Conservation (phyloP, 1,139 yeast genomes). For the Candida sanyaensis region DNA sequence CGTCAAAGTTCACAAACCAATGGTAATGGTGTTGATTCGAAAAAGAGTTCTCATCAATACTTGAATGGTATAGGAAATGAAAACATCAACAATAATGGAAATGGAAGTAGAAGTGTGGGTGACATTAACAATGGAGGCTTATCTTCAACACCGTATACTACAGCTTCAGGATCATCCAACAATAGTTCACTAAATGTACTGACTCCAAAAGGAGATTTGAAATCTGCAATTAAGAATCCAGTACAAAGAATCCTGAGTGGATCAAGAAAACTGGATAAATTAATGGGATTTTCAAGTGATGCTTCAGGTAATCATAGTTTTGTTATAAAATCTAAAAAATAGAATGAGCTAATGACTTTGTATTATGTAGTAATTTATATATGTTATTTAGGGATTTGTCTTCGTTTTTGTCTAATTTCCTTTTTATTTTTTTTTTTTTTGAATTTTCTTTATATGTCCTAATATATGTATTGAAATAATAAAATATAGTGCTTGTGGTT, state of each 20-base stretch:
- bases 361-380: not conserved
- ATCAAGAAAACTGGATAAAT: slow-evolving; percentile 25
- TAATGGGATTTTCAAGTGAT: slow-evolving; percentile 47
- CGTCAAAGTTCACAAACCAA: slow-evolving; percentile 7
- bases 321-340: slow-evolving; percentile 39
- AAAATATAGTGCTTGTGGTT: too few relatives aligned
- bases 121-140: not conserved
- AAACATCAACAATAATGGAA: not conserved
- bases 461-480: too few relatives aligned
- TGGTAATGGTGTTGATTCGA: not conserved
- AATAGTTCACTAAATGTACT: not conserved
- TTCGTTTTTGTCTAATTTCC: not conserved
- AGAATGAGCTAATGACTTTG: slow-evolving; percentile 17
- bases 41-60: slow-evolving; percentile 4
- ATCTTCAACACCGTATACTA: slow-evolving; percentile 9
- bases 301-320: slow-evolving; percentile 45
- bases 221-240: slow-evolving; percentile 22
- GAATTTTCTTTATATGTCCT: too few relatives aligned
- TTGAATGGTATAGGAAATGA: not conserved
- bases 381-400: too few relatives aligned
- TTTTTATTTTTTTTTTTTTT: too few relatives aligned
- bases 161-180: slow-evolving; percentile 9
- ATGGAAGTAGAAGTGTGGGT: not conserved
- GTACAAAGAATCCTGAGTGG: slow-evolving; percentile 29
- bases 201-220: slow-evolving; percentile 10